Conservation (phyloP, 768 basidiomycete genomes). For the Plicaturopsis crispa region DNA sequence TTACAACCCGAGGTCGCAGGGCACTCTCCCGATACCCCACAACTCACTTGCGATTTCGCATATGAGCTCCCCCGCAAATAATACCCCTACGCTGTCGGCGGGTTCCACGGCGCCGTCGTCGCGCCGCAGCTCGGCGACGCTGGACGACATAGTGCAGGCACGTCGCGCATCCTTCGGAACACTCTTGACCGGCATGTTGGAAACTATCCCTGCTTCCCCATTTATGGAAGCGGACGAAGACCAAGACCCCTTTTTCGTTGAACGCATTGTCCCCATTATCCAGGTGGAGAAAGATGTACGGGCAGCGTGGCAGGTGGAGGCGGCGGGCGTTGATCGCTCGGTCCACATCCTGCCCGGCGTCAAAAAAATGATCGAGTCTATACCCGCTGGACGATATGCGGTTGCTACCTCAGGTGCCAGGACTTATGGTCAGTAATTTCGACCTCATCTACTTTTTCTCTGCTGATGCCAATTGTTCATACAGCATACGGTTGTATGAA, state of each 20-base stretch:
- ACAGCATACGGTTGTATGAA: slow-evolving; percentile 61
- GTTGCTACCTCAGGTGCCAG: slow-evolving; percentile 71
- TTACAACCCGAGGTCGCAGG: slow-evolving; percentile 29
- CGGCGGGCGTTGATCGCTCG: slow-evolving; percentile 46
- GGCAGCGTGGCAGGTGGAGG: slow-evolving; percentile 50
- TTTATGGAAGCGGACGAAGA: neutral
- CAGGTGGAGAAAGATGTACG: slow-evolving; percentile 14
- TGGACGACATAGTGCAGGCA: neutral
- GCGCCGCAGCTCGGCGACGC: slow-evolving; percentile 15
- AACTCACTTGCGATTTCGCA: slow-evolving; percentile 12
- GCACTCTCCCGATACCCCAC: slow-evolving; percentile 12
- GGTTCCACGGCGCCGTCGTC: slow-evolving; percentile 33
- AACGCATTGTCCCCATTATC: neutral
- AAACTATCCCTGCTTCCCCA: neutral
- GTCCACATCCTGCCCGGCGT: slow-evolving; percentile 71
- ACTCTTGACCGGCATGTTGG: neutral
- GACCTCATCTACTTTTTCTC: neutral
- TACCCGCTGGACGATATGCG: slow-evolving; percentile 63
- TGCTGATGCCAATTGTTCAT: neutral
- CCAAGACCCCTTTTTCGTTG: neutral
- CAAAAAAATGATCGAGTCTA: slow-evolving; percentile 50
- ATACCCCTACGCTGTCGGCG: slow-evolving; percentile 36
- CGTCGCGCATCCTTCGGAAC: neutral
- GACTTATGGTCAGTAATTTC: slow-evolving; percentile 45
- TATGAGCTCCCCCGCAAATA: slow-evolving; percentile 24